Base-by-base conservation (phyloP, 2,329 filamentous ascomycete species). In the Xylariaceae sp. region DNA sequence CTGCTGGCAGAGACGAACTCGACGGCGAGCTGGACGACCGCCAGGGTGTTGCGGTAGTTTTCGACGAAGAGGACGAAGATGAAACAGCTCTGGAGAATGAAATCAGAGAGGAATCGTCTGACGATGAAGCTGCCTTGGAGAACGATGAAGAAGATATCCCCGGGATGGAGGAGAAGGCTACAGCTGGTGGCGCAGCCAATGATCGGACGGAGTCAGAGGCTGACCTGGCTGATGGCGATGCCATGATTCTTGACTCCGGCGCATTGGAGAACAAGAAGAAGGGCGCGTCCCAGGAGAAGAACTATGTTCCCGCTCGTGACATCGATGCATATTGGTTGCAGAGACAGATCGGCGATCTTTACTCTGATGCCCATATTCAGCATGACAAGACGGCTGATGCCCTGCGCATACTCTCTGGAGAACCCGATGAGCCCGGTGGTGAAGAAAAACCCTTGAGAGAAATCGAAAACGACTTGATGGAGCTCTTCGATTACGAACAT, bases 271-370 rank as follows among this genome's bases (percentile, higher is more conserved):
- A 70, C 65, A 72, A 74, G 60, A 72, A 72, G 50, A 76, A 76
- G 65, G 73, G 66, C 41, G 71, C 79, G 45, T 70, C 71, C 26
- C 76, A 79, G 51, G 78, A 82, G 50, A 80, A 82, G 55, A 81
- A 84, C 47, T 76, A 81, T 30, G 83, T 99, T 54, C 79, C 88
- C 19, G 89, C 89, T 47, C 85, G 92, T 61, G 91, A 96, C 55
- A 95, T 99, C 60, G 94, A 99, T 71, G 92, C 92, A 7, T 99
- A 92, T 73, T 99, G 94, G 94, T 73, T 99, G 56, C 94, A 97
- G 72, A 83, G 94, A 60, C 88, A 96, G 67, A 91, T 99, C 51
- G 92, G 92, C 54, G 79, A 82, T 41, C 78, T 96, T 2, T 97
- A 97, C 68, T 81, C 88, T 9, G 94, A 99, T 72, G 89, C 92